Percentiles rank a stretch among this genome's conserved stretches.
These are phyloP conservation scores for Kwoniella newhampshirensis DNA, from an alignment of 768 basidiomycete genomes.

Conservation along the genomic window DNA sequence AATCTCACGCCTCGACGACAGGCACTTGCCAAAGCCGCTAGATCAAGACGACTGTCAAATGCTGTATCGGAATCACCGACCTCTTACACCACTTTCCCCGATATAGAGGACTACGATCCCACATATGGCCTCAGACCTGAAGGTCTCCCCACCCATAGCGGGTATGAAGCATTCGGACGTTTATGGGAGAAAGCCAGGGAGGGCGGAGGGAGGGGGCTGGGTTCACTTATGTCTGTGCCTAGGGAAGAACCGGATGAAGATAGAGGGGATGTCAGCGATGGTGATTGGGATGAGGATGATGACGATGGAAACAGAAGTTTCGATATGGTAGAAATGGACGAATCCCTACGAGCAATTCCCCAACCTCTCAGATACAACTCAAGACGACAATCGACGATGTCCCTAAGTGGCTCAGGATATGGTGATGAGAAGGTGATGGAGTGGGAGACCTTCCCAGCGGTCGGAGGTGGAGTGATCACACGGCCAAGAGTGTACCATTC, in stretches of 20 bases:
- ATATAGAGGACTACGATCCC: constrained; percentile 87
- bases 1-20: constrained; percentile 34
- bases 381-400: constrained; percentile 18
- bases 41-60: constrained; percentile 27
- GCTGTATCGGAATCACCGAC: constrained; percentile 48
- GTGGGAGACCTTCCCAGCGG: constrained; percentile 85
- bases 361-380: constrained; percentile 1
- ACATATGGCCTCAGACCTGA: constrained; percentile 95
- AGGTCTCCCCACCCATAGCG: constrained; percentile 77
- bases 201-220: constrained; percentile 50
- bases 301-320: constrained; percentile 30
- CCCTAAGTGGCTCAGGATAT: constrained; percentile 11
- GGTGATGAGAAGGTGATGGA: constrained; percentile 59
- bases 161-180: constrained; percentile 73
- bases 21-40: constrained; percentile 18
- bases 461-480: constrained; percentile 83
- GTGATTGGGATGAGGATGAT: constrained; percentile 25
- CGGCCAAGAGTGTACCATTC: constrained; percentile 82
- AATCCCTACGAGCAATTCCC: constrained; percentile 20
- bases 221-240: constrained; percentile 53
- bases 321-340: constrained; percentile 47
- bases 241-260: constrained; percentile 52
- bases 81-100: constrained; percentile 58
- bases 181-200: constrained; percentile 58
- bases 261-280: constrained; percentile 18